Percentiles rank a stretch among this genome's conserved stretches.
These are phyloP conservation scores for Wallacemonas sp. DNA, from an alignment of 208 protist species.

Conservation along the genomic window DNA sequence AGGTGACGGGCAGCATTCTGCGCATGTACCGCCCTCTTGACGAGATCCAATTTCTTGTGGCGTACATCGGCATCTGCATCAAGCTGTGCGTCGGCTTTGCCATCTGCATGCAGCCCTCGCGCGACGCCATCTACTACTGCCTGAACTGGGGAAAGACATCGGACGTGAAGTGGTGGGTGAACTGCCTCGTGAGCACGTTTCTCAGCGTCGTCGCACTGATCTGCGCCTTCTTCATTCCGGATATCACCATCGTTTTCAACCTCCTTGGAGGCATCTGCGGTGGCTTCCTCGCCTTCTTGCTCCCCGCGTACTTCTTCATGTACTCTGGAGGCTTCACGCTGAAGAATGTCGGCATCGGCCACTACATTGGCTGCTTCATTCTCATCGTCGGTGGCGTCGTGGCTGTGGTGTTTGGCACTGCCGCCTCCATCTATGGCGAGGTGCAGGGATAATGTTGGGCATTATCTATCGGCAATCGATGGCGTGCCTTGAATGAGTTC, in stretches of 20 bases:
- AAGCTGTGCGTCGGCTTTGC: conserved; percentile 82
- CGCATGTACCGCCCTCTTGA: conserved; percentile 43
- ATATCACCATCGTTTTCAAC: conserved; percentile 76
- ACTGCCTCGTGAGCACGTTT: conserved; percentile 40
- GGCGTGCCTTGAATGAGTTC: no score
- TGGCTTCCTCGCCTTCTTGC: conserved; percentile 75
- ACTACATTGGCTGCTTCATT: conserved; percentile 51
- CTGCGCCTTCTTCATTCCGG: conserved; percentile 70
- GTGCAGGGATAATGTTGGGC: conserved; percentile 16
- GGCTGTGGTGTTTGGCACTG: conserved; percentile 69
- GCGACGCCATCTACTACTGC: conserved; percentile 70
- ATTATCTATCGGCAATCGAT: no score
- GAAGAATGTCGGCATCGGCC: conserved; percentile 34
- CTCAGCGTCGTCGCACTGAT: conserved; percentile 58
- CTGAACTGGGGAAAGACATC: conserved; percentile 44
- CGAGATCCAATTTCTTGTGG: conserved; percentile 43
- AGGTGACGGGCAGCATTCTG: conserved; percentile 56
- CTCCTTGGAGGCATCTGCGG: conserved; percentile 73
- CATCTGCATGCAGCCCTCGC: conserved; percentile 67
- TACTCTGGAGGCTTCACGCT: conserved; percentile 65
- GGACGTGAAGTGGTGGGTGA: conserved; percentile 45
- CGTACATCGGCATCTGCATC: conserved; percentile 69
- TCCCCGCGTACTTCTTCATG: conserved; percentile 79
- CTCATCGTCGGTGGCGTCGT: conserved; percentile 64
- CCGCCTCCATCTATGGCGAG: conserved; percentile 45